Conservation (phyloP, 2,329 filamentous ascomycete genomes). For the Penicillium sp. region DNA sequence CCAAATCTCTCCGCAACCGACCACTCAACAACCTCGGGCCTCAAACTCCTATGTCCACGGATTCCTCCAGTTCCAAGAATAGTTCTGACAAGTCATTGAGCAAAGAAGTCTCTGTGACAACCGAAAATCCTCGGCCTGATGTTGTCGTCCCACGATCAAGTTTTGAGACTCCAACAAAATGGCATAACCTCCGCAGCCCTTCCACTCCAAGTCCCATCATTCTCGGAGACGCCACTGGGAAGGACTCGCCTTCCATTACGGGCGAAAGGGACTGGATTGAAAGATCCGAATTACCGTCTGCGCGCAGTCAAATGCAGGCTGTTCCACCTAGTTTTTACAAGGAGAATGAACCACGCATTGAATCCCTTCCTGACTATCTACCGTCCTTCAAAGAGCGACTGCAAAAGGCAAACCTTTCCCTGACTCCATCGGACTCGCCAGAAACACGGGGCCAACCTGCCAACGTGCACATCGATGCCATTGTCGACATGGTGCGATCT, state of each 20-base stretch:
- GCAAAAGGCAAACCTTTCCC: slow-evolving; percentile 1
- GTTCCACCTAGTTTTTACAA: neutral
- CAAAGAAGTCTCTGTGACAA: too few relatives aligned
- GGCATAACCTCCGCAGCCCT: neutral
- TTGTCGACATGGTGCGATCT: slow-evolving; percentile 8
- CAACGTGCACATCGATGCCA: slow-evolving; percentile 5
- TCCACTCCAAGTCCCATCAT: neutral
- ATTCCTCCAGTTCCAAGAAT: neutral
- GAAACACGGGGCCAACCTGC: neutral
- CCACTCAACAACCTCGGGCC: neutral
- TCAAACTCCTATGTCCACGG: neutral
- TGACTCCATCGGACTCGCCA: neutral
- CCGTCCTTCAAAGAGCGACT: slow-evolving; percentile 11
- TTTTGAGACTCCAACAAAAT: neutral
- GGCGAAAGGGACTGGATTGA: too few relatives aligned
- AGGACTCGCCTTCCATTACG: slow-evolving; percentile 4
- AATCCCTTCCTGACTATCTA: neutral
- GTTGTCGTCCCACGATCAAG: neutral
- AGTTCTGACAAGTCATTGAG: neutral
- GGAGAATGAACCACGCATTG: neutral
- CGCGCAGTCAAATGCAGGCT: neutral
- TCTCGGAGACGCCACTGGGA: neutral
- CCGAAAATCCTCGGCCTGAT: neutral
- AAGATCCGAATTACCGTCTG: too few relatives aligned
- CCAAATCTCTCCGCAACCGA: neutral